Evolutionary conservation across 441 rosid genomes (phyloP).

Genomic region (Viola pubescens): DNA sequence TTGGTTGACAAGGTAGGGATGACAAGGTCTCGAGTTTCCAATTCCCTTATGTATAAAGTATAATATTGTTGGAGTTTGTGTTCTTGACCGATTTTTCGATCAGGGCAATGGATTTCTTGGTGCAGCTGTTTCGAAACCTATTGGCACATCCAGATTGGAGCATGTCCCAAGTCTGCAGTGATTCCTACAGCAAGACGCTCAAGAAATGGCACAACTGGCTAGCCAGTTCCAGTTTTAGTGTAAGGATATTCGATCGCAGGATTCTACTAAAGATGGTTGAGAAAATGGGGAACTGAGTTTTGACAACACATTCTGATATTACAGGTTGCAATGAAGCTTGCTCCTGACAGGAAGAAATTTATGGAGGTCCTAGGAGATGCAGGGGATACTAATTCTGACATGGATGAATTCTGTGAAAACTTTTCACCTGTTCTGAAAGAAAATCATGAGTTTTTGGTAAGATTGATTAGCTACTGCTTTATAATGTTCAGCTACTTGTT

Average conservation of each 20-base stretch:
- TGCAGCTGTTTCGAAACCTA: conserved; percentile 73
- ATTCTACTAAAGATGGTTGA: neutral
- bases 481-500: neutral
- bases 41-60: neutral
- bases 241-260: conserved; percentile 11
- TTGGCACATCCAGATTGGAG: conserved; percentile 73
- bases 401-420: conserved; percentile 54
- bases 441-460: conserved; percentile 78
- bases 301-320: neutral
- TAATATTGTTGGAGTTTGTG: neutral
- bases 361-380: conserved; percentile 60
- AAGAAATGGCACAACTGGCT: conserved; percentile 90
- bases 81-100: conserved; percentile 5
- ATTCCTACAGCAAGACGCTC: conserved; percentile 69
- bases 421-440: conserved; percentile 62
- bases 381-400: conserved; percentile 56
- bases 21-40: neutral
- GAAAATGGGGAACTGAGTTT: neutral
- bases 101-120: conserved; percentile 87
- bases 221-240: conserved; percentile 77
- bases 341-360: conserved; percentile 82
- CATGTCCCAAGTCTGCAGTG: conserved; percentile 76
- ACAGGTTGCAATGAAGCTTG: conserved; percentile 85
- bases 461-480: neutral
- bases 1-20: conserved; percentile 67